phyloP scores from a whole-genome alignment of 2,329 filamentous ascomycete species.

The Teratosphaeria pseudoeucalypti region DNA sequence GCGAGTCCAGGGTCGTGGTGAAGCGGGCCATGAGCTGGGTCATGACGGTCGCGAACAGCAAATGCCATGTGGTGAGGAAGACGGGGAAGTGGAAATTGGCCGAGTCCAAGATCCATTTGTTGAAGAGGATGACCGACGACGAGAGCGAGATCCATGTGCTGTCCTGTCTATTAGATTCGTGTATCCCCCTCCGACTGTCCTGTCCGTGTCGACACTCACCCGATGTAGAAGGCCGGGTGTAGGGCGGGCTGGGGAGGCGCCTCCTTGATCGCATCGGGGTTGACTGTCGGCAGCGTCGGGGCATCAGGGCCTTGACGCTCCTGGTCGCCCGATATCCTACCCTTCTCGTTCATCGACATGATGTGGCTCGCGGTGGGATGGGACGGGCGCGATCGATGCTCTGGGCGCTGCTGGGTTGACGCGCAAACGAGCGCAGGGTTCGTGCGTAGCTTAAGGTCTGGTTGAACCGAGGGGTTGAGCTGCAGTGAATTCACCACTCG shows the following conservation, averaged over 20 bases:
- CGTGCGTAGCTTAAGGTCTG: not conserved
- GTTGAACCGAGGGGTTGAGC: not conserved
- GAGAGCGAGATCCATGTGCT: constrained; percentile 89
- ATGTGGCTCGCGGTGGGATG: not conserved
- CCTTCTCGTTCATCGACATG: constrained; percentile 60
- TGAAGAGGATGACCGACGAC: constrained; percentile 94
- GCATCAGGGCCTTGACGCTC: constrained; percentile 42
- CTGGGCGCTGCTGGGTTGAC: not conserved
- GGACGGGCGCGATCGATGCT: not conserved
- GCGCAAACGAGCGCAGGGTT: not conserved
- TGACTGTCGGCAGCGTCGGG: constrained; percentile 68
- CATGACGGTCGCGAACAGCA: constrained; percentile 85
- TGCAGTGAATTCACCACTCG: too few species aligned
- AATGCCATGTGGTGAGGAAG: constrained; percentile 90
- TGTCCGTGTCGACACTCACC: constrained; percentile 32
- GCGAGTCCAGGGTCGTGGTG: constrained; percentile 80
- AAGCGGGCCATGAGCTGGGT: constrained; percentile 88
- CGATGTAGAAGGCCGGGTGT: constrained; percentile 79
- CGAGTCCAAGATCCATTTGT: constrained; percentile 93
- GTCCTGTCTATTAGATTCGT: constrained; percentile 5
- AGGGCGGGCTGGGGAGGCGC: constrained; percentile 54
- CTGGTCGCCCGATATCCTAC: constrained; percentile 68
- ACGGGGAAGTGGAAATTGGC: constrained; percentile 65
- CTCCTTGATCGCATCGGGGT: constrained; percentile 62
- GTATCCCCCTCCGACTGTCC: not conserved